phyloP scores from a whole-genome alignment of 2,329 filamentous ascomycete species.

The Trichoderma aggressivum region DNA sequence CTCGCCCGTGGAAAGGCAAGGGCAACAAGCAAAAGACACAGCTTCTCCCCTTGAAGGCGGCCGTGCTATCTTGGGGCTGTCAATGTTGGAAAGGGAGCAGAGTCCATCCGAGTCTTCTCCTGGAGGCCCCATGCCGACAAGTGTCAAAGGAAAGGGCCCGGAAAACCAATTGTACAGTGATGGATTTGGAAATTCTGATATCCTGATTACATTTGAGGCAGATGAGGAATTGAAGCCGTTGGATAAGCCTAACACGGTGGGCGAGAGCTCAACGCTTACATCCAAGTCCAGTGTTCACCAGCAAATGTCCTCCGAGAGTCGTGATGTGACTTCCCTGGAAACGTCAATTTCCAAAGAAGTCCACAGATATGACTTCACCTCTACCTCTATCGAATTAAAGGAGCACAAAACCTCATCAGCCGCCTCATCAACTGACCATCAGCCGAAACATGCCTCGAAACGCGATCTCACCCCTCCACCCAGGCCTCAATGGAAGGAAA shows the following conservation, averaged over 20 bases:
- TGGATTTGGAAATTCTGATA: background rate
- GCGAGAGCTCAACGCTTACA: background rate
- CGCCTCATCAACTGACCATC: constrained; percentile 15
- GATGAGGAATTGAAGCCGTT: background rate
- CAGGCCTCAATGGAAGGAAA: background rate
- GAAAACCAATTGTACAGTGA: background rate
- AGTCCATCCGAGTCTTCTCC: background rate
- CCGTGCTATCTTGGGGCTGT: background rate
- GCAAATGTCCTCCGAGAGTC: background rate
- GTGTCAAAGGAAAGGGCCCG: background rate
- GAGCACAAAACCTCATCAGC: constrained; percentile 19
- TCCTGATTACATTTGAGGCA: constrained; percentile 16
- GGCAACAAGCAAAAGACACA: background rate
- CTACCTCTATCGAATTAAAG: background rate
- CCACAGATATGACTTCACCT: background rate
- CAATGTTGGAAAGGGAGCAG: constrained; percentile 1
- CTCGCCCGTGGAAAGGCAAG: background rate
- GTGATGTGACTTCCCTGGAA: background rate
- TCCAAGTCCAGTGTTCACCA: background rate
- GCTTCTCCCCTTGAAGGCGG: background rate
- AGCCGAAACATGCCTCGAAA: background rate
- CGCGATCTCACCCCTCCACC: background rate
- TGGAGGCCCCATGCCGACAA: background rate
- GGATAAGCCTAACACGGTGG: background rate
- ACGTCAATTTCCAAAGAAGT: background rate